A percentile compares a stretch with the other conserved stretches of the same genome.
These are phyloP conservation scores for Pythium sukuiense DNA, from an alignment of 352 stramenopile species.

Conservation along the genomic window DNA sequence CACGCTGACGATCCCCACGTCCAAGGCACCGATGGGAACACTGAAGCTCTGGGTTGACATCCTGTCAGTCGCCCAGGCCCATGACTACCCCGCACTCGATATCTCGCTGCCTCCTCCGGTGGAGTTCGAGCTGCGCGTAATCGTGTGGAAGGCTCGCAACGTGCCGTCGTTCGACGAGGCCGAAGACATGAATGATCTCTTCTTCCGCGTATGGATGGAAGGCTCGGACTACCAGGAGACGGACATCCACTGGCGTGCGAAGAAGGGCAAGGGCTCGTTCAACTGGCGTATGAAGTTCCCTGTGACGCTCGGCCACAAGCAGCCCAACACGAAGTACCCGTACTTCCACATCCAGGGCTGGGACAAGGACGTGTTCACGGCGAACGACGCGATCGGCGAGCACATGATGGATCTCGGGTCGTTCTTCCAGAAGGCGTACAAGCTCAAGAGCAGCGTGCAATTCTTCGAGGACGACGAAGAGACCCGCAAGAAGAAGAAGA, in stretches of 20 bases:
- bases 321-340: slow-evolving; percentile 88
- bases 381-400: slow-evolving; percentile 91
- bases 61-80: slow-evolving; percentile 67
- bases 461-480: slow-evolving; percentile 84
- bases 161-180: slow-evolving; percentile 82
- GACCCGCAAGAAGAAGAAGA: slow-evolving; percentile 76
- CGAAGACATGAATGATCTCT: slow-evolving; percentile 93
- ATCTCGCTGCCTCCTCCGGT: slow-evolving; percentile 81
- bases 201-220: slow-evolving; percentile 90
- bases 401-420: slow-evolving; percentile 73
- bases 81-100: slow-evolving; percentile 81
- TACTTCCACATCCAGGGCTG: slow-evolving; percentile 94
- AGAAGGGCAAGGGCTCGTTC: slow-evolving; percentile 92
- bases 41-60: slow-evolving; percentile 93
- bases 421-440: slow-evolving; percentile 81
- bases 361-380: slow-evolving; percentile 93
- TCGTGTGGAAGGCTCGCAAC: slow-evolving; percentile 92
- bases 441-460: slow-evolving; percentile 70
- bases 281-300: slow-evolving; percentile 96
- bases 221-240: slow-evolving; percentile 81
- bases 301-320: slow-evolving; percentile 83
- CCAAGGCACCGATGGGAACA: slow-evolving; percentile 77
- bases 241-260: slow-evolving; percentile 94
- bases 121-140: slow-evolving; percentile 91
- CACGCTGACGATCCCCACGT: slow-evolving; percentile 85